phyloP scores from a whole-genome alignment of 108 stramenopile species.

The Nitzschia sp. region DNA sequence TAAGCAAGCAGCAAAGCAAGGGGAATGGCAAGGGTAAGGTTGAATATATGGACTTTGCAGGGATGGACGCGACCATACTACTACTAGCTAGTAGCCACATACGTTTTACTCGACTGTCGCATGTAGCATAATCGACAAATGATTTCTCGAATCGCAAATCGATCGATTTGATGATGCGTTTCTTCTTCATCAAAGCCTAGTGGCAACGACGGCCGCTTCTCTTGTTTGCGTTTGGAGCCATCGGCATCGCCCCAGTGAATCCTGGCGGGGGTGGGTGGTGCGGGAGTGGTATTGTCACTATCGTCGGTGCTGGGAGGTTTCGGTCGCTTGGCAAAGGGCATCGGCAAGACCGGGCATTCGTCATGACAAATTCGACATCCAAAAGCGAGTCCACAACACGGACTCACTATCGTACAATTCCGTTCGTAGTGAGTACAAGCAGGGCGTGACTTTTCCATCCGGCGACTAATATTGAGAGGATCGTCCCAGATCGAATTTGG shows the following conservation, averaged over 20 bases:
- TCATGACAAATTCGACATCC: constrained; percentile 92
- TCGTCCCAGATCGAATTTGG: constrained; percentile 18
- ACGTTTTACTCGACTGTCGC: constrained; percentile 82
- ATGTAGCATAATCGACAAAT: constrained; percentile 82
- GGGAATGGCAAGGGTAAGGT: background rate
- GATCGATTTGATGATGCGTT: constrained; percentile 81
- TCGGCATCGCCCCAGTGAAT: constrained; percentile 23
- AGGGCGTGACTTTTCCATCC: constrained; percentile 65
- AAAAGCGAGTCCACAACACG: constrained; percentile 86
- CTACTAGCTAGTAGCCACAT: constrained; percentile 35
- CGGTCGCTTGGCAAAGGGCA: constrained; percentile 24
- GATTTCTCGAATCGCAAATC: constrained; percentile 71
- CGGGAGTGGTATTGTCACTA: constrained; percentile 61
- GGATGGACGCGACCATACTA: too few relatives aligned
- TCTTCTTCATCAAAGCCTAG: constrained; percentile 53
- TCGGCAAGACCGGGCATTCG: constrained; percentile 57
- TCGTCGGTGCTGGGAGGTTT: constrained; percentile 30
- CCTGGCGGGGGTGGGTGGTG: background rate
- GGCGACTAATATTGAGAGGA: constrained; percentile 25
- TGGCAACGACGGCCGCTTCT: constrained; percentile 39
- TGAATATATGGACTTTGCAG: background rate
- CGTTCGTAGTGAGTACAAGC: constrained; percentile 76
- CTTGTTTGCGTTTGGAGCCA: constrained; percentile 16
- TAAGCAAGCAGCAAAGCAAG: background rate
- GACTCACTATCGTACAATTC: constrained; percentile 79